These are phyloP conservation scores for Thraustochytrium striatum DNA, from an alignment of 352 stramenopile species.

Conservation along the genomic window DNA sequence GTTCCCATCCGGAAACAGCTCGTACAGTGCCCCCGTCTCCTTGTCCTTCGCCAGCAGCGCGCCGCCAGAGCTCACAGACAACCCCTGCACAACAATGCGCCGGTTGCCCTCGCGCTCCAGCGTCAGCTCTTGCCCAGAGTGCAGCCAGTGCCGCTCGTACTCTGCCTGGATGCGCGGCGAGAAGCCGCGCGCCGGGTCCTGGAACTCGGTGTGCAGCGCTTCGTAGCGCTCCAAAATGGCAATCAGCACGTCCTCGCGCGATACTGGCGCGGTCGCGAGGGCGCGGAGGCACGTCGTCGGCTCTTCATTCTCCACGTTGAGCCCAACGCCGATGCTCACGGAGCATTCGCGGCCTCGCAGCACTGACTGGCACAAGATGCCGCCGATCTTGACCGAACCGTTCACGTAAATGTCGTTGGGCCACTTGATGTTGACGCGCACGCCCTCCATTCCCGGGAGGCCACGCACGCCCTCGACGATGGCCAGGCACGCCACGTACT, in stretches of 20 bases:
- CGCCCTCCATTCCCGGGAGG: background rate
- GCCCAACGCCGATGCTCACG: slow-evolving; percentile 42
- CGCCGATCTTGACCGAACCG: slow-evolving; percentile 50
- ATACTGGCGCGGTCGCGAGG: slow-evolving; percentile 18
- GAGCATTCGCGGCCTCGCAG: slow-evolving; percentile 5
- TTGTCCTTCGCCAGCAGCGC: slow-evolving; percentile 44
- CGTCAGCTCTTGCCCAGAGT: slow-evolving; percentile 52
- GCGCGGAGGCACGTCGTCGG: slow-evolving; percentile 47
- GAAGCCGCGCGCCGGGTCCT: slow-evolving; percentile 29
- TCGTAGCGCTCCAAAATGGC: slow-evolving; percentile 44
- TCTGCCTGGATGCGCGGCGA: slow-evolving; percentile 44
- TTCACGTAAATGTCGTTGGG: slow-evolving; percentile 55
- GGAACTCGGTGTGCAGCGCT: slow-evolving; percentile 46
- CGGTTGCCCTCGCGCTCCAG: slow-evolving; percentile 47
- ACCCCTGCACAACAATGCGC: slow-evolving; percentile 53
- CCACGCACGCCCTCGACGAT: slow-evolving; percentile 35
- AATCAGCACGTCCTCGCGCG: slow-evolving; percentile 40
- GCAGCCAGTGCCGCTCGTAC: slow-evolving; percentile 50
- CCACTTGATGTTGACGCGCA: slow-evolving; percentile 54
- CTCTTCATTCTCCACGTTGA: slow-evolving; percentile 49
- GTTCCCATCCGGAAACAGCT: slow-evolving; percentile 54
- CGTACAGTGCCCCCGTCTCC: slow-evolving; percentile 27
- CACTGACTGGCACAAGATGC: slow-evolving; percentile 53
- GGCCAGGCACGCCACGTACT: slow-evolving; percentile 44
- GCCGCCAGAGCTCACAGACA: slow-evolving; percentile 31